Evolutionary conservation across 2,329 filamentous ascomycete genomes (phyloP), one percentile per base, ranked within the genome.

Genomic region (Nectriaceae sp.): DNA sequence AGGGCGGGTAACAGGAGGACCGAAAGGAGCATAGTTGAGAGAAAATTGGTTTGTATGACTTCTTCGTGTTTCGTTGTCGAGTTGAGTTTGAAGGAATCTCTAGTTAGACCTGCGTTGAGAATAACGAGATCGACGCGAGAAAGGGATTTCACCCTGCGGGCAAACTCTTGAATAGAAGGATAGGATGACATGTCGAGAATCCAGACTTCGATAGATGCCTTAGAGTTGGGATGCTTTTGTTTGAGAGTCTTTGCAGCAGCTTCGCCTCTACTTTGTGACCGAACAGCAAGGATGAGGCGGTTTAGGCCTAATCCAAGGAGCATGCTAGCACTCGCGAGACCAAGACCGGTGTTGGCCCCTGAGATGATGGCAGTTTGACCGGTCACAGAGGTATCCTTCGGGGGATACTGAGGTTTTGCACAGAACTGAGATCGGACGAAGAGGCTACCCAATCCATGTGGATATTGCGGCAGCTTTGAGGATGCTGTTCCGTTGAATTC

Each of bases 321-420:
- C 49, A 75, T 73, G 1, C 60, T 58, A 8, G 69, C 64, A 2
- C 70, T 61, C 57, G 77, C 74, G 11, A 74, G 63, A 1, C 77
- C 76, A 0, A 80, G 63, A 0, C 77, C 77, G 1, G 56, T 61
- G 51, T 75, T 79, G 11, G 70, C 60, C 3, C 77, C 77, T 0
- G 76, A 77, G 6, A 80, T 64, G 26, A 80, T 71, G 40, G 73
- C 71, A 1, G 66, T 66, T 49, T 72, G 60, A 2, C 68, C 65
- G 11, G 60, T 55, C 33, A 74, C 55, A 41, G 49, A 21, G 35
- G 41, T 46, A 4, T 24, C 37, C 19, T 38, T 44, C 16, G 49
- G 40, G 16, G 29, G 26, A 8, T 15, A 31, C 26, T 10, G 26
- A 31, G 26, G 26, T 15, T 8, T 10, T 10, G 26, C 15, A 10